Conservation (phyloP, 306 rosid species). For the Senna siamea region DNA sequence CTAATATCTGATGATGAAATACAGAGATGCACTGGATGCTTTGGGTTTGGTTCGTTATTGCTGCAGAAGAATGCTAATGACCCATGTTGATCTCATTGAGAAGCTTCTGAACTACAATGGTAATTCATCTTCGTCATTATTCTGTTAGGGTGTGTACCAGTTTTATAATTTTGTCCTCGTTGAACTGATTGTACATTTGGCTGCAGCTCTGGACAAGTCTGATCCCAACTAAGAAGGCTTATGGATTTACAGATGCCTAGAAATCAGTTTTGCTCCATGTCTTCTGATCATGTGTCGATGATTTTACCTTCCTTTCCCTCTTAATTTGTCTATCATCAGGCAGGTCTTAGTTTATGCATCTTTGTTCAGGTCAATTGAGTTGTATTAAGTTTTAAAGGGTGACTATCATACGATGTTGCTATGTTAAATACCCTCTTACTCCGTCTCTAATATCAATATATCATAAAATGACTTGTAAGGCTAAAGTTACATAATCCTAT, state of each 20-base stretch:
- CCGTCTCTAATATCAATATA: background rate
- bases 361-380: background rate
- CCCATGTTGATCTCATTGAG: constrained; percentile 96
- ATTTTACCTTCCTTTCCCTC: background rate
- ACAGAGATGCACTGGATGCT: constrained; percentile 93
- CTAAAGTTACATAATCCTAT: background rate
- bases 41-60: constrained; percentile 91
- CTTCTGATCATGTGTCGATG: background rate
- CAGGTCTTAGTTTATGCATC: background rate
- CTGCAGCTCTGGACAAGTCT: constrained; percentile 62
- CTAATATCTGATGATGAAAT: constrained; percentile 36
- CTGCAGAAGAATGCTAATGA: constrained; percentile 98
- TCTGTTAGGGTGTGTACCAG: background rate
- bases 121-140: constrained; percentile 42
- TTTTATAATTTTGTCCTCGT: background rate
- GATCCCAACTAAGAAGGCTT: constrained; percentile 44
- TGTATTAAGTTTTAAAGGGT: background rate
- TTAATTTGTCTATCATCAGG: constrained; percentile 12
- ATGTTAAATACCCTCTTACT: background rate
- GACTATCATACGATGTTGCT: background rate
- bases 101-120: constrained; percentile 95
- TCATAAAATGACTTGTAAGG: constrained; percentile 3
- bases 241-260: constrained; percentile 14
- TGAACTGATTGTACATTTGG: background rate
- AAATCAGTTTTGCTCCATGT: background rate